phyloP scores from a whole-genome alignment of 2,329 filamentous ascomycete species.

The Trichoderma guizhouense region DNA sequence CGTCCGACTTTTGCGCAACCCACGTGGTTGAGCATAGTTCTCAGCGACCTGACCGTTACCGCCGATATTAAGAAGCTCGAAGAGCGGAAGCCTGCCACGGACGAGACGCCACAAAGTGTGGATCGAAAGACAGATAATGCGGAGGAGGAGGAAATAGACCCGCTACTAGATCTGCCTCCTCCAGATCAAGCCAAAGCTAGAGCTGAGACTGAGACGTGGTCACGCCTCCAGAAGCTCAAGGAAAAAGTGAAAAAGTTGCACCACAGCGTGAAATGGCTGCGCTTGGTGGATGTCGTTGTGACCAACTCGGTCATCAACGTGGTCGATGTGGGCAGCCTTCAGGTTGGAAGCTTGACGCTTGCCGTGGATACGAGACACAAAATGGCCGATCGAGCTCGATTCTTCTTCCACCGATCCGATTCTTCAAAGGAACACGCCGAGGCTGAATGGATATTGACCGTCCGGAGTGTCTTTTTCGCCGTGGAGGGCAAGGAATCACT shows the following conservation, averaged over 20 bases:
- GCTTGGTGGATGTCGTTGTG: conserved; percentile 83
- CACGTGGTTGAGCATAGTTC: conserved; percentile 88
- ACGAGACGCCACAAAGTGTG: conserved; percentile 30
- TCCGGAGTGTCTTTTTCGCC: conserved; percentile 85
- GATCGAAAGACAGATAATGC: conserved; percentile 24
- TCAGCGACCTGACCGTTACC: conserved; percentile 81
- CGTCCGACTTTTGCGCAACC: conserved; percentile 95
- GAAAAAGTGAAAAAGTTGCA: conserved; percentile 85
- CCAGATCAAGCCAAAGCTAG: conserved; percentile 24
- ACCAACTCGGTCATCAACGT: conserved; percentile 75
- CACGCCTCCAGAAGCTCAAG: conserved; percentile 71
- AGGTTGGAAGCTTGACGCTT: conserved; percentile 79
- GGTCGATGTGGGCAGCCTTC: conserved; percentile 76
- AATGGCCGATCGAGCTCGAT: conserved; percentile 83
- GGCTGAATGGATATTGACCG: conserved; percentile 88
- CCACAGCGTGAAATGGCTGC: conserved; percentile 80
- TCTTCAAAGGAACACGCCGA: conserved; percentile 59
- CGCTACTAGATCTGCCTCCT: conserved; percentile 3
- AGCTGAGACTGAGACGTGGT: conserved; percentile 72
- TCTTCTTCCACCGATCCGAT: conserved; percentile 74
- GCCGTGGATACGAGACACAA: conserved; percentile 89
- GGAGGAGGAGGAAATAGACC: conserved; percentile 9
- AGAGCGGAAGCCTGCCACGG: conserved; percentile 39
- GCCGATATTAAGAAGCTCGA: conserved; percentile 70
- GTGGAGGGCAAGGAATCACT: conserved; percentile 79